Evolutionary conservation across 1,139 yeast genomes (phyloP), one percentile per base, ranked within the genome.

Genomic region (Geotrichum candidum): DNA sequence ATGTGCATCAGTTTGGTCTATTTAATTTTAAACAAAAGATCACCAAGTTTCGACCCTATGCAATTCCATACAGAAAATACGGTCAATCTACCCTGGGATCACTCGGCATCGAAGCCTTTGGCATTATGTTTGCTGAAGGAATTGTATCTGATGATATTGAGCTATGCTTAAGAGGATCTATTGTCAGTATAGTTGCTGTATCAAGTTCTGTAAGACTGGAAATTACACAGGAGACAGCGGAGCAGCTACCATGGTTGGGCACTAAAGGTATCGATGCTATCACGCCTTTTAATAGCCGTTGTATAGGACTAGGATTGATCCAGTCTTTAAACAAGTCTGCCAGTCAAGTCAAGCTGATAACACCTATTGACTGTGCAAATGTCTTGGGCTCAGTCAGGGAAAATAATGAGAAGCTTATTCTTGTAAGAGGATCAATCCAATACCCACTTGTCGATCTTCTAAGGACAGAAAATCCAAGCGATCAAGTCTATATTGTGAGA

Each of bases 341-440:
- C 1, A 70, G 74, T 10, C 69, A 75, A 45, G 69, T 88, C 59
- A 85, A 88, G 64, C 61, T 90, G 1, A 85, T 88, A 67, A 75
- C 88, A 0, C 90, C 95, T 0, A 62, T 73, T 0, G 66, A 74
- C 25, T 27, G 25, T 11, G 66, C 63, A 11, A 63, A 62, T 29
- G 60, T 23, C 23, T 63, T 73, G 41, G 67, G 51, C 29, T 54
- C 51, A 27, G 62, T 64, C 27, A 63, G 73, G 23, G 53, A 53
- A 4, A 55, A 53, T 29, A 53, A 11, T 55, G 66, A 54, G 61
- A 64, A 51, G 56, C 51, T 85, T 56, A 63, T 87, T 0, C 64
- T 90, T 0, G 79, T 84, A 0, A 80, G 90, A 65, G 95, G 95
- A 1, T 82, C 85, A 53, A 83, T 90, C 0, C 89, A 85, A 57